Conservation (phyloP, 2,329 filamentous ascomycete genomes). For the Verticillium isaacii region DNA sequence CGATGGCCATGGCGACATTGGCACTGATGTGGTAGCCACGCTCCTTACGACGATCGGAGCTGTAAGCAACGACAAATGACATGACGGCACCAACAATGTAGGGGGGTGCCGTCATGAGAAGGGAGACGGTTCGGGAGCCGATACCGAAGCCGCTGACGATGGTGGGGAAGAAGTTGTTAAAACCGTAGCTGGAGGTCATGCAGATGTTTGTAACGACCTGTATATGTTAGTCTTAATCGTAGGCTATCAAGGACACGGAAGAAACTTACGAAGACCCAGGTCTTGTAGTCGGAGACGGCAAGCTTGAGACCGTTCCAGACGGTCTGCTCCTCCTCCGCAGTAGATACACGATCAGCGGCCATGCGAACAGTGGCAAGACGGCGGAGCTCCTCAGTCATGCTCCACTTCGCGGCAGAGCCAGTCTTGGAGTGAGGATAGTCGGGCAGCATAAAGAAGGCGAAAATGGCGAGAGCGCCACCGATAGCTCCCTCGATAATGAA, state of each 20-base stretch:
- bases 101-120: conserved; percentile 51
- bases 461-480: conserved; percentile 29
- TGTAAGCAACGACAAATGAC: conserved; percentile 53
- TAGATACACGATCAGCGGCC: conserved; percentile 30
- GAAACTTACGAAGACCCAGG: conserved; percentile 45
- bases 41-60: conserved; percentile 57
- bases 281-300: conserved; percentile 40
- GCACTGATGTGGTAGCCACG: conserved; percentile 54
- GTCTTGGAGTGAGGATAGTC: conserved; percentile 57
- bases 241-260: too few species aligned
- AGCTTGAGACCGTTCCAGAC: conserved; percentile 43
- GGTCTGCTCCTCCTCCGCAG: conserved; percentile 13
- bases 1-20: conserved; percentile 48
- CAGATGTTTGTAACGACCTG: conserved; percentile 37
- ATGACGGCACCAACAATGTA: conserved; percentile 51
- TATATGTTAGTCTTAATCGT: neutral
- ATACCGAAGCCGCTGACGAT: conserved; percentile 52
- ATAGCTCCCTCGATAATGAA: conserved; percentile 32
- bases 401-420: conserved; percentile 32
- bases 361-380: conserved; percentile 47
- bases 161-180: conserved; percentile 62
- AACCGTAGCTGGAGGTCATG: conserved; percentile 53
- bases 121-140: conserved; percentile 50
- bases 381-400: conserved; percentile 57
- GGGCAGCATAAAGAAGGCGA: conserved; percentile 35